Percentiles rank a stretch among this genome's conserved stretches.
Conservation (phyloP, 176 grass and related monocot genomes). For the Tuctoria greenei region DNA sequence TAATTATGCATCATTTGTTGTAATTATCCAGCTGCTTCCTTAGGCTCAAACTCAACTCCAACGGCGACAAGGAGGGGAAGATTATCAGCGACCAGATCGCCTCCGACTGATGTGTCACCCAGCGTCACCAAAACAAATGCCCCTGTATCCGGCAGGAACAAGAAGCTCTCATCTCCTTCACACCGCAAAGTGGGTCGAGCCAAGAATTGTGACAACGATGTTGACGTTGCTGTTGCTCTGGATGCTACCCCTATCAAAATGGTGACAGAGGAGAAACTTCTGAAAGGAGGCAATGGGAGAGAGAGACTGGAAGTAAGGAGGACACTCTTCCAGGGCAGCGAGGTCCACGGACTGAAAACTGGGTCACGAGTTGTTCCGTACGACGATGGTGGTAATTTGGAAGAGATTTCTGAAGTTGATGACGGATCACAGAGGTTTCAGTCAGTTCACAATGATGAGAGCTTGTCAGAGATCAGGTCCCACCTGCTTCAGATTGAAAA, state of each 20-base stretch:
- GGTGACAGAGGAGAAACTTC: constrained; percentile 65
- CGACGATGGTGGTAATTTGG: constrained; percentile 47
- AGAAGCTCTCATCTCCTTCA: constrained; percentile 65
- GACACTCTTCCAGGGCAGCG: constrained; percentile 54
- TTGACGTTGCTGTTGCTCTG: constrained; percentile 51
- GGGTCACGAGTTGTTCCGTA: constrained; percentile 73
- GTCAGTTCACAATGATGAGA: constrained; percentile 55
- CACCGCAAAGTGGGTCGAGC: constrained; percentile 37
- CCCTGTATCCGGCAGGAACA: constrained; percentile 61
- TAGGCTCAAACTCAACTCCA: constrained; percentile 54
- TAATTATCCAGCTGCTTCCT: constrained; percentile 47
- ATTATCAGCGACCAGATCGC: constrained; percentile 51
- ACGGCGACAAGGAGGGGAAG: constrained; percentile 49
- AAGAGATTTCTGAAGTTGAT: constrained; percentile 59
- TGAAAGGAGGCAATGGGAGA: constrained; percentile 50
- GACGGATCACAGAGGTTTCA: constrained; percentile 37
- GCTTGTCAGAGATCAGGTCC: constrained; percentile 60
- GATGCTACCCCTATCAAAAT: constrained; percentile 73
- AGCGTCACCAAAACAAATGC: constrained; percentile 47
- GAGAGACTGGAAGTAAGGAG: constrained; percentile 54
- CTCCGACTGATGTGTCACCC: constrained; percentile 63
- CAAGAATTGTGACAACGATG: constrained; percentile 60
- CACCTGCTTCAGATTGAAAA: constrained; percentile 97
- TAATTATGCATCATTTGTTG: too few species aligned
- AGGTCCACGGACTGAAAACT: constrained; percentile 58